Base-by-base conservation (phyloP, 495 filamentous ascomycete species). In the Neurospora sp. region DNA sequence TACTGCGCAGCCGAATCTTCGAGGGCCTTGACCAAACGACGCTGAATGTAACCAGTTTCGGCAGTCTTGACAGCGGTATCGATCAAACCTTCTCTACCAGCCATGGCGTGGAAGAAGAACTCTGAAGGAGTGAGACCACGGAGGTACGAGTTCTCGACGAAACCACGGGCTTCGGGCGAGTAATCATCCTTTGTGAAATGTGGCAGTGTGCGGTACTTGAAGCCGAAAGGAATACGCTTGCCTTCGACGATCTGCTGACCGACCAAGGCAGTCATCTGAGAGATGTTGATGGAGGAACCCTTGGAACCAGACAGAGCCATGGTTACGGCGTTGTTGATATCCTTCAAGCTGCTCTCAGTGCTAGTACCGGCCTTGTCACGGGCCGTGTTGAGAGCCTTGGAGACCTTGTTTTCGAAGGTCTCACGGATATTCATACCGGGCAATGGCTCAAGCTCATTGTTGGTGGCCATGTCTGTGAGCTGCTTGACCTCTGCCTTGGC, bases 21-120 rank as follows among this genome's bases (percentile, higher is more conserved):
- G 31, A 99, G 86, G 11, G 96, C 96, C 82, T 99, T 99, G 78
- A 99, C 96, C 44, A 99, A 87, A 83, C 96, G 92, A 82, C 96
- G 93, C 82, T 99, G 96, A 75, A 99, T 98, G 81, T 99, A 99
- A 83, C 96, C 96, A 53, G 96, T 99, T 79, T 99, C 96, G 41
- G 96, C 96, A 73, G 96, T 99, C 87, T 99, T 99, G 79, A 99
- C 96, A 76, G 96, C 96, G 27, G 96, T 99, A 88, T 99, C 96
- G 76, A 99, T 99, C 65, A 99, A 86, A 96, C 96, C 96, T 83
- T 99, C 96, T 84, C 96, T 91, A 92, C 96, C 96, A 84, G 96
- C 96, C 96, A 99, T 99, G 75, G 96, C 96, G 85, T 99, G 96
- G 87, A 99, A 99, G 86, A 97, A 99, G 82, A 98, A 99, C 77